Percentiles rank a stretch among this genome's conserved stretches.
Conservation (phyloP, 805 yeast genomes). For the Candida piceae region DNA sequence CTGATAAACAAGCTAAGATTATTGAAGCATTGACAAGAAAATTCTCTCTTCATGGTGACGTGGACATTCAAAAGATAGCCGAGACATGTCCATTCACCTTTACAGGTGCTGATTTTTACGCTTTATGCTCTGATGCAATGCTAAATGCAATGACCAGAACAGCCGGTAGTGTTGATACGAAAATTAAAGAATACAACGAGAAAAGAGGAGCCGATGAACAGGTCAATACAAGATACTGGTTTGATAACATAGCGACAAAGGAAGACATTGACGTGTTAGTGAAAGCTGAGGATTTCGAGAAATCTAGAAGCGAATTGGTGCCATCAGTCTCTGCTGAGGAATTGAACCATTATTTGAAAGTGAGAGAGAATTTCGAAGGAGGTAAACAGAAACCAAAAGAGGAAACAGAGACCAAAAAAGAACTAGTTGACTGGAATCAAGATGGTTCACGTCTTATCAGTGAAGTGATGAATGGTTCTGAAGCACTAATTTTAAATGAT, state of each 20-base stretch:
- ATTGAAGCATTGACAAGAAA: constrained; percentile 85
- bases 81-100: constrained; percentile 77
- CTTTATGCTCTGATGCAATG: constrained; percentile 93
- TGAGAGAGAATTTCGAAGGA: constrained; percentile 82
- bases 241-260: constrained; percentile 68
- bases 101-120: constrained; percentile 98
- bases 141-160: constrained; percentile 92
- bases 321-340: constrained; percentile 91
- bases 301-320: constrained; percentile 62
- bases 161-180: constrained; percentile 69
- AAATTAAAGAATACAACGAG: constrained; percentile 49
- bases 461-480: constrained; percentile 1
- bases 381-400: constrained; percentile 31
- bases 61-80: constrained; percentile 57
- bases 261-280: constrained; percentile 70
- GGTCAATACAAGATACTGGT: constrained; percentile 81
- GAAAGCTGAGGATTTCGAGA: constrained; percentile 65
- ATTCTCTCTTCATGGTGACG: constrained; percentile 55
- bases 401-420: neutral
- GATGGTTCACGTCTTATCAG: neutral
- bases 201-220: constrained; percentile 30
- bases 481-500: neutral
- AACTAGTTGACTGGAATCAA: neutral
- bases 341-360: constrained; percentile 69
- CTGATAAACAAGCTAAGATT: constrained; percentile 81